Evolutionary conservation across 1,284 basidiomycete genomes (phyloP).

Genomic region (Ganoderma meredithae): DNA sequence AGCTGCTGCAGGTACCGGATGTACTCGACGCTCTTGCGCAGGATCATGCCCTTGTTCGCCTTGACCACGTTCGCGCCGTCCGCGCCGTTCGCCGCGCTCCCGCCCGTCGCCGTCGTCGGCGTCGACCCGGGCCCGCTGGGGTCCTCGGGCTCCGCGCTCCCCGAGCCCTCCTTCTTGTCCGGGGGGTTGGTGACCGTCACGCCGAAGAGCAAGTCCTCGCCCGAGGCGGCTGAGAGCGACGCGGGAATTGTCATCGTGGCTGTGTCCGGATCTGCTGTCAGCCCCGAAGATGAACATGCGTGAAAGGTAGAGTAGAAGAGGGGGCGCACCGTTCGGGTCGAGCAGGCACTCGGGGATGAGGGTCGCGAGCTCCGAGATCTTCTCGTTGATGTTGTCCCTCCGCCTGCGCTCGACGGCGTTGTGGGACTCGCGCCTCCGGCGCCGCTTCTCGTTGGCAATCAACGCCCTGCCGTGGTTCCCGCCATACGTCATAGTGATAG

Average conservation of each 20-base stretch:
- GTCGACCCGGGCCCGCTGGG: constrained; percentile 30
- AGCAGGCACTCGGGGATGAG: constrained; percentile 87
- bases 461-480: constrained; percentile 42
- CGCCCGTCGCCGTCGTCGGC: constrained; percentile 33
- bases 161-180: constrained; percentile 35
- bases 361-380: constrained; percentile 88
- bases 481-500: constrained; percentile 17
- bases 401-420: constrained; percentile 90
- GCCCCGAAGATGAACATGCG: background rate
- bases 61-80: constrained; percentile 56
- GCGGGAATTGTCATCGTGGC: constrained; percentile 42
- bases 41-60: constrained; percentile 91
- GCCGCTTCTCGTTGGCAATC: constrained; percentile 77
- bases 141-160: constrained; percentile 34
- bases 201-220: constrained; percentile 43
- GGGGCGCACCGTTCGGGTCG: constrained; percentile 58
- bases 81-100: constrained; percentile 34
- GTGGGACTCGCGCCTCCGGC: constrained; percentile 83
- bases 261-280: constrained; percentile 13
- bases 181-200: constrained; percentile 31
- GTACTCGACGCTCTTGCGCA: constrained; percentile 89
- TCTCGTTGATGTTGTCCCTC: constrained; percentile 94
- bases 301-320: background rate
- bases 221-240: constrained; percentile 37
- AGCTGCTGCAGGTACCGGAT: constrained; percentile 88